These are phyloP conservation scores for Saccharomyces jurei DNA, from an alignment of 805 yeast species.

Conservation along the genomic window DNA sequence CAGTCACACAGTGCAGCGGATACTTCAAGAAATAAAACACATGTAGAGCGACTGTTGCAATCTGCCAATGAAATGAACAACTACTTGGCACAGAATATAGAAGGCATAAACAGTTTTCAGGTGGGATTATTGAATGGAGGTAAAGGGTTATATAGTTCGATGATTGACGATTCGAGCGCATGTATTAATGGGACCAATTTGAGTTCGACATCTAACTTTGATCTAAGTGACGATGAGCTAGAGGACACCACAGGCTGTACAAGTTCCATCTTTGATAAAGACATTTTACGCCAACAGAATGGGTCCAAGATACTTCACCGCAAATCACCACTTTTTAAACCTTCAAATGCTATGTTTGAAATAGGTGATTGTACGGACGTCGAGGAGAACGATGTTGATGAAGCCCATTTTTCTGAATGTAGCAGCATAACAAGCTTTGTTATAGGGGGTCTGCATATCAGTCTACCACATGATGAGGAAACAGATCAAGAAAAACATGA, in stretches of 20 bases:
- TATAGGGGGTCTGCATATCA: neutral
- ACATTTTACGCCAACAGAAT: neutral
- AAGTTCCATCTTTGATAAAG: neutral
- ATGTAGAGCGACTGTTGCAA: slow-evolving; percentile 25
- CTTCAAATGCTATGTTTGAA: neutral
- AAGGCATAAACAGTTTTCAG: slow-evolving; percentile 19
- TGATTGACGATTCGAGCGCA: neutral
- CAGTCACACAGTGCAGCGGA: neutral
- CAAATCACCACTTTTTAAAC: neutral
- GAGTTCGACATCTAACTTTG: slow-evolving; percentile 26
- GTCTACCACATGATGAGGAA: neutral
- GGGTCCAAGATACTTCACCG: neutral
- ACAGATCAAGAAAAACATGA: neutral
- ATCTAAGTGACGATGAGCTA: slow-evolving; percentile 20
- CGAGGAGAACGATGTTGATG: neutral
- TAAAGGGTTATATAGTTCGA: neutral
- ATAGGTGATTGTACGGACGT: neutral
- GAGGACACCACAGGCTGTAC: slow-evolving; percentile 5
- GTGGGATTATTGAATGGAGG: slow-evolving; percentile 7
- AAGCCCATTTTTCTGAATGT: neutral
- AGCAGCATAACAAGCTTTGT: neutral
- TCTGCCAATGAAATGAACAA: slow-evolving; percentile 24
- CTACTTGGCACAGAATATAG: slow-evolving; percentile 20
- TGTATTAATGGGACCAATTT: neutral
- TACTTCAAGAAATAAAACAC: slow-evolving; percentile 6